Percentiles rank a stretch among this genome's conserved stretches.
Conservation (phyloP, 306 rosid genomes). For the Comarum palustre region DNA sequence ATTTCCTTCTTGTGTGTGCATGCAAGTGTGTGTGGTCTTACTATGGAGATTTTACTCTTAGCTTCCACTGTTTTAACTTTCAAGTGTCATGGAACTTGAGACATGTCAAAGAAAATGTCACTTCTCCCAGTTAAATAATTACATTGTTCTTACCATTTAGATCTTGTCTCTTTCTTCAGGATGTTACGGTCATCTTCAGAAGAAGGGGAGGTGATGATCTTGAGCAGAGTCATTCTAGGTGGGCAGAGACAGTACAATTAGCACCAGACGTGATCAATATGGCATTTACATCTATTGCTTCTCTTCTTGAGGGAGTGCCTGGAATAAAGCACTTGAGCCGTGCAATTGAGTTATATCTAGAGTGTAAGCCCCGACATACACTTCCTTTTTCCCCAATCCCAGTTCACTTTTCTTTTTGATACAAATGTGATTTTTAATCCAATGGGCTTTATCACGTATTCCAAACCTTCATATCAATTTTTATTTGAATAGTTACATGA, state of each 20-base stretch:
- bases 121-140: neutral
- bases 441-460: neutral
- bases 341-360: slow-evolving; percentile 84
- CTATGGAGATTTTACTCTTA: neutral
- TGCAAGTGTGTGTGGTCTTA: neutral
- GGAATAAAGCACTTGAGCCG: slow-evolving; percentile 80
- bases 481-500: neutral
- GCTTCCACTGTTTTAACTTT: neutral
- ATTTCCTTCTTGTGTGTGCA: neutral
- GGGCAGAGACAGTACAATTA: slow-evolving; percentile 78
- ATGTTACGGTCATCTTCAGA: slow-evolving; percentile 93
- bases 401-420: neutral
- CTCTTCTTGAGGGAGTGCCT: slow-evolving; percentile 81
- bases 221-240: slow-evolving; percentile 83
- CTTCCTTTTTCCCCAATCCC: neutral
- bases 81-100: slow-evolving; percentile 5
- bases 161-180: slow-evolving; percentile 52
- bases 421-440: slow-evolving; percentile 19
- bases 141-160: neutral
- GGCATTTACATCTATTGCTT: slow-evolving; percentile 86
- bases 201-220: slow-evolving; percentile 99
- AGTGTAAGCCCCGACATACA: slow-evolving; percentile 59
- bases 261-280: slow-evolving; percentile 96
- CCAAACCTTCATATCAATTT: neutral
- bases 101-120: neutral